A percentile compares a stretch with the other conserved stretches of the same genome.
Evolutionary conservation across 169 alveolate genomes (phyloP).

Genomic region (Babesia sp.): DNA sequence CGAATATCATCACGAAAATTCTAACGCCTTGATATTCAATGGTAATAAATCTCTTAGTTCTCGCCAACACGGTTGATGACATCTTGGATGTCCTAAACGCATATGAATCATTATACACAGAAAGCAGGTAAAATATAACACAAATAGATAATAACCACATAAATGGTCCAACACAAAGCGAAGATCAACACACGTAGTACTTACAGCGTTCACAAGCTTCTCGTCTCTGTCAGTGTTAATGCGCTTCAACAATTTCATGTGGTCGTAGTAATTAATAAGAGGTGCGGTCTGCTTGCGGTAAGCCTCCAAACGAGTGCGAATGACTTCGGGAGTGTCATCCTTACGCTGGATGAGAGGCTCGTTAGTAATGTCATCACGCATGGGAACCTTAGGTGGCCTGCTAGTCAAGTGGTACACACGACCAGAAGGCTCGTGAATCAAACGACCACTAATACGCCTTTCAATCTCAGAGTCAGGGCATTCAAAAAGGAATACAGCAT

Average conservation of each 20-base stretch:
- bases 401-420: slow-evolving; percentile 89
- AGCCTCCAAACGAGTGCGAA: slow-evolving; percentile 68
- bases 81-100: background rate
- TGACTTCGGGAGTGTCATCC: slow-evolving; percentile 72
- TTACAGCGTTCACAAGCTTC: slow-evolving; percentile 46
- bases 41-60: no score
- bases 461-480: slow-evolving; percentile 85
- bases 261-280: slow-evolving; percentile 67
- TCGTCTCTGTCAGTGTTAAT: slow-evolving; percentile 71
- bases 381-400: slow-evolving; percentile 88
- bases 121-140: background rate
- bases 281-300: slow-evolving; percentile 73
- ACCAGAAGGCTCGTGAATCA: slow-evolving; percentile 92
- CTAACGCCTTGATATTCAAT: no score
- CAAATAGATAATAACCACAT: background rate
- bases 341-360: slow-evolving; percentile 59
- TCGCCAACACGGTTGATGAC: background rate
- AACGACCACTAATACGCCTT: slow-evolving; percentile 90
- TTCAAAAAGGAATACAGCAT: slow-evolving; percentile 86
- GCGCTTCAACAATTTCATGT: slow-evolving; percentile 54
- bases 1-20: no score
- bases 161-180: background rate
- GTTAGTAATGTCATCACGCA: slow-evolving; percentile 88
- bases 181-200: background rate
- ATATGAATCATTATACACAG: background rate